These are phyloP conservation scores for Ambrosia trifida DNA, from an alignment of 129 eudicot species.

Conservation along the genomic window DNA sequence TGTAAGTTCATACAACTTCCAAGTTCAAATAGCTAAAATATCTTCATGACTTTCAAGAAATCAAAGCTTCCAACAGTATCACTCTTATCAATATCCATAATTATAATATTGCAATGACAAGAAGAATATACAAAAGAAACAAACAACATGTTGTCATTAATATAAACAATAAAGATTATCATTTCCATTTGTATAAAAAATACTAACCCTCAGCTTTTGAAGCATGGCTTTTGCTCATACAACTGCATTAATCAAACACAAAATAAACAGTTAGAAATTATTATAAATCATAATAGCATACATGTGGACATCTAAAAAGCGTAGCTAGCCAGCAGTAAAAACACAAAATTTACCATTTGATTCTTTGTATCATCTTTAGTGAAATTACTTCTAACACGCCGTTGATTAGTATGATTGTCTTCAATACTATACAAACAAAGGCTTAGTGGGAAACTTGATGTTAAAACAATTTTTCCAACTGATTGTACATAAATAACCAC, in stretches of 20 bases:
- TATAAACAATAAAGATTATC: not conserved
- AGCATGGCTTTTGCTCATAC: too few relatives aligned
- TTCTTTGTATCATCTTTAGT: constrained; percentile 43
- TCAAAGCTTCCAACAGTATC: not conserved
- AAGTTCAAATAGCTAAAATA: not conserved
- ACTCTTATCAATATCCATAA: not conserved
- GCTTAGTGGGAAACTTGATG: constrained; percentile 15
- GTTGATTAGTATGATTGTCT: constrained; percentile 44
- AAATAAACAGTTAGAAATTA: too few relatives aligned
- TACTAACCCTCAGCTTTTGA: too few relatives aligned
- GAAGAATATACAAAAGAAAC: not conserved
- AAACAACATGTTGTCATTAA: not conserved
- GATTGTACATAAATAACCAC: not conserved
- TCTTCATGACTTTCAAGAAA: not conserved
- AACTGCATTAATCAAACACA: too few relatives aligned
- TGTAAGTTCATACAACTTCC: not conserved
- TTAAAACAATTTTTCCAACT: not conserved
- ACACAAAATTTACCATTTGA: constrained; percentile 38
- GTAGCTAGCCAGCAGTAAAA: too few relatives aligned
- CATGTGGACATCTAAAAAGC: too few relatives aligned
- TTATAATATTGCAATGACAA: not conserved
- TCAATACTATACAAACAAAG: constrained; percentile 39
- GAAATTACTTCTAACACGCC: constrained; percentile 35
- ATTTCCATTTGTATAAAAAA: not conserved
- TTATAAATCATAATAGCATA: too few relatives aligned